Conservation (phyloP, 805 yeast genomes). For the Wickerhamiella alocasiicola region DNA sequence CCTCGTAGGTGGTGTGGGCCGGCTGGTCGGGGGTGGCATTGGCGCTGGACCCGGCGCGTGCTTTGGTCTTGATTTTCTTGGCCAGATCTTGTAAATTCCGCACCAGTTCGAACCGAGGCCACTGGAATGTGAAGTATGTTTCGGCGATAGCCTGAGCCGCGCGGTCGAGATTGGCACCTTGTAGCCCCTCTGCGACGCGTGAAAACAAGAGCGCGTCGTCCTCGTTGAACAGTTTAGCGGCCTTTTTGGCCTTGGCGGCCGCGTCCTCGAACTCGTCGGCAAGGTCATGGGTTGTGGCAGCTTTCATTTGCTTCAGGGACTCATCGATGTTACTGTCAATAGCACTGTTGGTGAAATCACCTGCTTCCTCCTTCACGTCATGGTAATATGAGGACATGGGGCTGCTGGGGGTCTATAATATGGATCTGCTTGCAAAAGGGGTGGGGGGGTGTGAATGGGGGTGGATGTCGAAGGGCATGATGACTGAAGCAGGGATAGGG, state of each 20-base stretch:
- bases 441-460: no score
- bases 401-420: no score
- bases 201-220: conserved; percentile 9
- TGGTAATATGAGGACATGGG: conserved; percentile 4
- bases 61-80: conserved; percentile 8
- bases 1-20: background rate
- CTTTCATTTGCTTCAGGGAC: conserved; percentile 8
- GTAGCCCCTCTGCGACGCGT: conserved; percentile 1
- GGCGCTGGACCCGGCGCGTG: conserved; percentile 1
- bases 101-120: conserved; percentile 6
- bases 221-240: conserved; percentile 1
- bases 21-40: background rate
- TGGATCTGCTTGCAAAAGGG: no score
- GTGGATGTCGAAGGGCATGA: no score
- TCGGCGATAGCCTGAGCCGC: background rate
- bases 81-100: background rate
- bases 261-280: conserved; percentile 1
- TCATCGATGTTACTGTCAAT: conserved; percentile 10
- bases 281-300: conserved; percentile 1
- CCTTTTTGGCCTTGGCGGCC: background rate
- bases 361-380: conserved; percentile 2
- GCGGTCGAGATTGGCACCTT: conserved; percentile 2
- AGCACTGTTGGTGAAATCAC: conserved; percentile 7
- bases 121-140: background rate
- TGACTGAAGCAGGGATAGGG: no score